These are phyloP conservation scores for Cardiospermum halicacabum DNA, from an alignment of 345 rosid genomes.

Conservation along the genomic window DNA sequence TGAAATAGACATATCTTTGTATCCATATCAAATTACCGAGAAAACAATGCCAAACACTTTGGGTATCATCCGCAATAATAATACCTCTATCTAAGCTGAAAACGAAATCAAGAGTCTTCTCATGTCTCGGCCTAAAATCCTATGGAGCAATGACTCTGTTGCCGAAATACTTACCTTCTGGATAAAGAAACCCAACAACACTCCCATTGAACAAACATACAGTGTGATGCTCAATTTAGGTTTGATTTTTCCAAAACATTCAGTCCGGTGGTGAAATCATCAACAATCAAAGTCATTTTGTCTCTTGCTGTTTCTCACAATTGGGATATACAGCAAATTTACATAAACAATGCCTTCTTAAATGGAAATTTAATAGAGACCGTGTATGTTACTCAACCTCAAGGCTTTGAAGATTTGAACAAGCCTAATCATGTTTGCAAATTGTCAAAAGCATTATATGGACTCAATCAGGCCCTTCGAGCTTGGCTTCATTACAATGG, in stretches of 20 bases:
- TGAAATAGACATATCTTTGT: conserved; percentile 4
- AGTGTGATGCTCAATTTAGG: neutral
- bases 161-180: neutral
- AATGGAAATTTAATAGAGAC: too few species aligned
- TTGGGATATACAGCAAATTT: too few species aligned
- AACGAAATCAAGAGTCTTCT: conserved; percentile 17
- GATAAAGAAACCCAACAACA: conserved; percentile 13
- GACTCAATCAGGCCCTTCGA: too few species aligned
- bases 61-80: conserved; percentile 14
- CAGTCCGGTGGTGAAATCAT: too few species aligned
- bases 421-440: too few species aligned
- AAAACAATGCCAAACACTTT: conserved; percentile 7
- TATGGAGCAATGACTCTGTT: conserved; percentile 8
- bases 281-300: too few species aligned
- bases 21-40: conserved; percentile 8
- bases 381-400: too few species aligned
- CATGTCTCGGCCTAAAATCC: neutral
- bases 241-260: neutral
- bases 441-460: too few species aligned
- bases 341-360: too few species aligned
- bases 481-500: too few species aligned
- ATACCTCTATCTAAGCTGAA: conserved; percentile 2
- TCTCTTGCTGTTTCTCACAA: too few species aligned
- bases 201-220: neutral
- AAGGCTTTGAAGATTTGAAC: too few species aligned